Conservation (phyloP, 352 stramenopile genomes). For the Globisporangium splendens region DNA sequence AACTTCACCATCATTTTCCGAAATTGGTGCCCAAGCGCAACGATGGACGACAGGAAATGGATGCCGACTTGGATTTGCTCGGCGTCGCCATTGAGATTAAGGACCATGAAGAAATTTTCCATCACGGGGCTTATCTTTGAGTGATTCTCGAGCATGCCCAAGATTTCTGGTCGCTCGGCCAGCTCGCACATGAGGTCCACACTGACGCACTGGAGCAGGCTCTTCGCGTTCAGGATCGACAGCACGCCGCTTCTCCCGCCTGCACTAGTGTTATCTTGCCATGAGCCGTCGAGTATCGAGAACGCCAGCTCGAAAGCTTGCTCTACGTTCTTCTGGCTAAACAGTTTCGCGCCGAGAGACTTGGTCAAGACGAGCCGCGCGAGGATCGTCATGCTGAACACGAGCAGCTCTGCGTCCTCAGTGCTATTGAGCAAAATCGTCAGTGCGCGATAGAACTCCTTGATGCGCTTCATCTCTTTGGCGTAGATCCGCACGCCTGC, state of each 20-base stretch:
- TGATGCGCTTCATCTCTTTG: conserved; percentile 77
- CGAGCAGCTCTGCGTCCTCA: conserved; percentile 64
- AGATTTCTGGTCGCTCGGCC: conserved; percentile 49
- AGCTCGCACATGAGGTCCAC: conserved; percentile 72
- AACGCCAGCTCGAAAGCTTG: conserved; percentile 72
- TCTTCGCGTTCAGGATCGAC: conserved; percentile 32
- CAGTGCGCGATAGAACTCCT: conserved; percentile 77
- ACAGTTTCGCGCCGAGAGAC: conserved; percentile 74
- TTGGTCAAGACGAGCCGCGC: conserved; percentile 69
- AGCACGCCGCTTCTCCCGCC: conserved; percentile 2
- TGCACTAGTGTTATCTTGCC: conserved; percentile 22
- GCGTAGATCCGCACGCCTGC: conserved; percentile 70
- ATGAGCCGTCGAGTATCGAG: conserved; percentile 63
- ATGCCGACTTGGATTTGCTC: conserved; percentile 56
- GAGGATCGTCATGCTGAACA: conserved; percentile 78
- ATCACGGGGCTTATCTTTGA: conserved; percentile 41
- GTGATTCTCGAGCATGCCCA: conserved; percentile 46
- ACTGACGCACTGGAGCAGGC: conserved; percentile 51
- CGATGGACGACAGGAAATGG: conserved; percentile 57
- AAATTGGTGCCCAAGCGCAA: conserved; percentile 54
- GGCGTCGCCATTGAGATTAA: conserved; percentile 66
- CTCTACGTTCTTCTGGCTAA: conserved; percentile 78
- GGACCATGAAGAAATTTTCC: conserved; percentile 49
- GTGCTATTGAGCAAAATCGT: conserved; percentile 82
- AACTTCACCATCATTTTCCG: conserved; percentile 51